Base-by-base conservation (phyloP, 2,329 filamentous ascomycete species). In the Fusarium equiseti region DNA sequence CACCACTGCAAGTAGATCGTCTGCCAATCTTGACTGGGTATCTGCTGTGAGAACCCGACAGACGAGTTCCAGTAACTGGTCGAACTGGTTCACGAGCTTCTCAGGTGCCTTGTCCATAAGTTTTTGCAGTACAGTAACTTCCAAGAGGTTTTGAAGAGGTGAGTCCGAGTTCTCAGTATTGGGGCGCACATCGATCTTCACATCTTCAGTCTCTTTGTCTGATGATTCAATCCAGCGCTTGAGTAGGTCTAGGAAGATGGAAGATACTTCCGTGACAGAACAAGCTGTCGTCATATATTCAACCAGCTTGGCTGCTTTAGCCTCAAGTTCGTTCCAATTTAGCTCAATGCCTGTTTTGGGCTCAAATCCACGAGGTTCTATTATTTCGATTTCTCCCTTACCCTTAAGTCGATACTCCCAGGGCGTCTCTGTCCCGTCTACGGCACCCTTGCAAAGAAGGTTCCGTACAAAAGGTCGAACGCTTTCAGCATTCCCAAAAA, bases 61-160 rank as follows among this genome's bases (percentile, higher is more conserved):
- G 51, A 91, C 85, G 3, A 94, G 83, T 48, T 89, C 86, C 3
- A 94, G 80, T 9, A 92, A 84, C 71, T 92, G 89, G 45, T 86
- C 85, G 4, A 91, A 90, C 60, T 89, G 87, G 32, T 84, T 85
- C 31, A 91, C 86, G 15, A 94, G 83, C 66, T 88, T 89, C 24
- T 90, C 87, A 2, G 89, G 86, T 48, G 90, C 86, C 48, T 82
- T 85, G 26, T 88, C 86, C 78, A 93, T 88, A 79, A 94, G 85
- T 35, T 85, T 86, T 73, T 92, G 89, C 10, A 93, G 82, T 1
- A 92, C 79, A 51, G 89, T 89, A 8, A 89, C 83, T 67, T 91
- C 85, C 8, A 86, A 78, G 2, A 94, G 79, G 6, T 84, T 82
- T 7, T 75, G 76, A 5, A 88, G 63, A 0, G 86, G 81, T 48